These are phyloP conservation scores for Sugiyamaella sp. DNA, from an alignment of 1,139 yeast genomes.

Conservation along the genomic window DNA sequence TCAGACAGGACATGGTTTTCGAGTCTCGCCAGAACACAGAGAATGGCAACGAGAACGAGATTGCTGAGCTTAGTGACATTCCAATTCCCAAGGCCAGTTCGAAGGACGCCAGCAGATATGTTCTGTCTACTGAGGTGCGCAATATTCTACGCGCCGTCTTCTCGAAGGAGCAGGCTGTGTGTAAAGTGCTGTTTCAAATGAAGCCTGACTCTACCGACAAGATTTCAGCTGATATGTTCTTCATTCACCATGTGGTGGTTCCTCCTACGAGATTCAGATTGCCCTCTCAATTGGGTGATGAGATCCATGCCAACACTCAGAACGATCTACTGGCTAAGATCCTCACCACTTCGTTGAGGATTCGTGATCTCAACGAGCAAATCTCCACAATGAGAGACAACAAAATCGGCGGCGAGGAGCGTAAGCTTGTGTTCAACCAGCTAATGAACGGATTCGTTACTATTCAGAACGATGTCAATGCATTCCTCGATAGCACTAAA, in stretches of 20 bases:
- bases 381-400: constrained; percentile 46
- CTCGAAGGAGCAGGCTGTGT: constrained; percentile 54
- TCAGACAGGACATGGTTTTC: constrained; percentile 71
- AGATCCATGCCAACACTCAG: constrained; percentile 91
- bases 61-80: constrained; percentile 38
- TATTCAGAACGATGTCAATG: constrained; percentile 92
- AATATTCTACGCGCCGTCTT: constrained; percentile 77
- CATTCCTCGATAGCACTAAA: constrained; percentile 89
- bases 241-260: constrained; percentile 82
- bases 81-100: constrained; percentile 50
- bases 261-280: constrained; percentile 97
- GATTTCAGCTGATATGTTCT: constrained; percentile 84
- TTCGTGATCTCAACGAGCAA: constrained; percentile 87
- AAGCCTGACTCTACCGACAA: constrained; percentile 55
- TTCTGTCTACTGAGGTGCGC: constrained; percentile 83
- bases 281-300: constrained; percentile 97
- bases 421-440: constrained; percentile 79
- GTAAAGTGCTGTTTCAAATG: constrained; percentile 65
- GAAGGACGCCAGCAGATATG: constrained; percentile 73
- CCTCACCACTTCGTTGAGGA: constrained; percentile 74
- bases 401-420: constrained; percentile 70
- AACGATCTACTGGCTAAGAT: constrained; percentile 84
- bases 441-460: constrained; percentile 95
- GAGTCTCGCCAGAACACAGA: constrained; percentile 33
- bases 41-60: constrained; percentile 36